Evolutionary conservation across 2,329 filamentous ascomycete species (phyloP), one percentile per base, ranked within the genome.

Genomic region (Aspergillus sp.): DNA sequence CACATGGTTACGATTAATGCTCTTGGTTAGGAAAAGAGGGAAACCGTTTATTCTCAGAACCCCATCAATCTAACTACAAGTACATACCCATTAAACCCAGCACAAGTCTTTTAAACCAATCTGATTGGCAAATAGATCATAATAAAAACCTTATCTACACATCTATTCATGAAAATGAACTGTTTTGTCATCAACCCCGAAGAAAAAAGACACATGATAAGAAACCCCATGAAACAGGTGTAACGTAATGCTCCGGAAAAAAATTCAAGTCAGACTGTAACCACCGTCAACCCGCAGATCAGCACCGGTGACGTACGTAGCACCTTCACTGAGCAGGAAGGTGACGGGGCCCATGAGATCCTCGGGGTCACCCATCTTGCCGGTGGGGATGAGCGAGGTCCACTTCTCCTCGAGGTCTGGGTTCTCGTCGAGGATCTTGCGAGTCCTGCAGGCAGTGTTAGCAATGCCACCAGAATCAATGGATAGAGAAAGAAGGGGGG

Each of bases 381-480:
- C 91, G 63, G 88, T 83, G 0, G 93, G 93, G 52, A 96, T 97
- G 45, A 94, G 77, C 1, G 86, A 90, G 10, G 83, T 94, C 91
- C 91, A 97, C 69, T 93, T 84, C 63, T 83, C 78, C 68, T 89
- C 86, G 35, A 97, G 80, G 46, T 93, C 88, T 19, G 90, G 89
- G 68, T 94, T 94, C 50, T 95, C 88, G 53, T 93, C 86, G 27
- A 97, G 80, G 57, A 97, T 96, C 74, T 94, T 94, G 73, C 89
- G 82, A 38, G 89, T 96, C 45, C 87, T 94, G 60, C 48, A 48
- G 4, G 30, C 8, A 9, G 27, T 30, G 28, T 42, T 28, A 39
- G 26, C 33, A 1, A 19, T 19, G 19, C 19, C 5, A 40, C 49
- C 12, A 4, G 4, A 7, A 39, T 8, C 5, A 39, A 39, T 8